These are phyloP conservation scores for Cladosporium sphaerospermum DNA, from an alignment of 2,329 filamentous ascomycete genomes.

Conservation along the genomic window DNA sequence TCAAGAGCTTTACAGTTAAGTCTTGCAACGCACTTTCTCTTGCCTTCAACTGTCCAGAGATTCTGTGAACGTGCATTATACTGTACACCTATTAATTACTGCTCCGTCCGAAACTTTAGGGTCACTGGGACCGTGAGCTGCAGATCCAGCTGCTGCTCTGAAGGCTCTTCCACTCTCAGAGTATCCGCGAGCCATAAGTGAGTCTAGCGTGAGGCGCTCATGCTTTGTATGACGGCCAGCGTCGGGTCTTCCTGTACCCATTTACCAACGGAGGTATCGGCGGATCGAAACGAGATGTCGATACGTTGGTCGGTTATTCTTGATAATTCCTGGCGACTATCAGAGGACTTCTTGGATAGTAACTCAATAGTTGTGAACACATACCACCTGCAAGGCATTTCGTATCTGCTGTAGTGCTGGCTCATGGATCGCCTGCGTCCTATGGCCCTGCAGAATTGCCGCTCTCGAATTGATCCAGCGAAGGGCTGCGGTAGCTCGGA, in stretches of 20 bases:
- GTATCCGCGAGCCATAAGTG: background rate
- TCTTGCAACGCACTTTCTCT: no score
- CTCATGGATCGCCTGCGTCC: conserved; percentile 42
- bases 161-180: background rate
- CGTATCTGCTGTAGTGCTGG: conserved; percentile 45
- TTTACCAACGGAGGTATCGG: conserved; percentile 52
- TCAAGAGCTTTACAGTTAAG: no score
- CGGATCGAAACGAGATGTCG: conserved; percentile 48
- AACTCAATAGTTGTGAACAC: conserved; percentile 4
- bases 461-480: conserved; percentile 53
- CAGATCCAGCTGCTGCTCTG: background rate
- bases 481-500: conserved; percentile 51
- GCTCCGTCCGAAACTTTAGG: background rate
- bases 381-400: conserved; percentile 39
- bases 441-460: conserved; percentile 46
- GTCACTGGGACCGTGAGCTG: background rate
- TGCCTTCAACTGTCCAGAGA: no score
- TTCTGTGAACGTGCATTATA: no score
- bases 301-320: conserved; percentile 53
- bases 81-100: no score
- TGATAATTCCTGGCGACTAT: conserved; percentile 46
- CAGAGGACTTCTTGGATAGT: background rate
- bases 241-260: conserved; percentile 58
- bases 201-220: background rate
- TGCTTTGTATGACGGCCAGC: conserved; percentile 32